These are phyloP conservation scores for Pleurotus eryngii DNA, from an alignment of 768 basidiomycete species.

Conservation along the genomic window DNA sequence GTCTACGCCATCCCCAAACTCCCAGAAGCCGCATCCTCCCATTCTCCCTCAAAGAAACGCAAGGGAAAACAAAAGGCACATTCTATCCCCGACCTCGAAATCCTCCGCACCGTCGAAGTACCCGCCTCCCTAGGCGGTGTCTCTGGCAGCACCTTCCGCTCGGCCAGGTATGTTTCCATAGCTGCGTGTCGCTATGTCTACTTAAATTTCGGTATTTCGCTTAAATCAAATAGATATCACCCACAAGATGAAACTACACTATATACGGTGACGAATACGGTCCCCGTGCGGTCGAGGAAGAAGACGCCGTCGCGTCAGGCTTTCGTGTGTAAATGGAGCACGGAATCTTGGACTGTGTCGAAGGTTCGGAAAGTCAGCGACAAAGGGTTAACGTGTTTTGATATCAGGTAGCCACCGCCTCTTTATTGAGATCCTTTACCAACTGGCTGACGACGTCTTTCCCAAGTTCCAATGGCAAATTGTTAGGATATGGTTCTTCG, in stretches of 20 bases:
- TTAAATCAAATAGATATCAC: slow-evolving; percentile 43
- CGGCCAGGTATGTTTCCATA: slow-evolving; percentile 43
- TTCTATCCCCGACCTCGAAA: slow-evolving; percentile 29
- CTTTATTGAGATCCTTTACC: slow-evolving; percentile 4
- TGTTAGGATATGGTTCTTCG: slow-evolving; percentile 84
- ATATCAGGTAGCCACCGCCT: slow-evolving; percentile 62
- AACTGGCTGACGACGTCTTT: neutral
- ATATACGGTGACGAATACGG: slow-evolving; percentile 72
- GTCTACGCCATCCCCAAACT: slow-evolving; percentile 54
- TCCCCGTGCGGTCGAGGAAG: slow-evolving; percentile 53
- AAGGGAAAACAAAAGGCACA: slow-evolving; percentile 42
- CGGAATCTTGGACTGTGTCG: slow-evolving; percentile 61
- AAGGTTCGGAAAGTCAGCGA: slow-evolving; percentile 72
- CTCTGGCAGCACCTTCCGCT: slow-evolving; percentile 58
- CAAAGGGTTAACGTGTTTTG: slow-evolving; percentile 82
- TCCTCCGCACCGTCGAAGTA: slow-evolving; percentile 50
- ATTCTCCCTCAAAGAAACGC: slow-evolving; percentile 28
- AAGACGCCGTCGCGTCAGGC: slow-evolving; percentile 57
- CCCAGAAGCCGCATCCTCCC: slow-evolving; percentile 10
- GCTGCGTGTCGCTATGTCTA: neutral
- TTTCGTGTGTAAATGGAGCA: slow-evolving; percentile 73
- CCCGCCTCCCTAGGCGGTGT: slow-evolving; percentile 46
- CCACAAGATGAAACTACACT: slow-evolving; percentile 48
- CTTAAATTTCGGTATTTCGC: neutral
- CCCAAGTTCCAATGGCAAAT: slow-evolving; percentile 71